Evolutionary conservation across 1,284 basidiomycete species (phyloP), one percentile per base, ranked within the genome.

Genomic region (Coniferiporia sulphurascens): DNA sequence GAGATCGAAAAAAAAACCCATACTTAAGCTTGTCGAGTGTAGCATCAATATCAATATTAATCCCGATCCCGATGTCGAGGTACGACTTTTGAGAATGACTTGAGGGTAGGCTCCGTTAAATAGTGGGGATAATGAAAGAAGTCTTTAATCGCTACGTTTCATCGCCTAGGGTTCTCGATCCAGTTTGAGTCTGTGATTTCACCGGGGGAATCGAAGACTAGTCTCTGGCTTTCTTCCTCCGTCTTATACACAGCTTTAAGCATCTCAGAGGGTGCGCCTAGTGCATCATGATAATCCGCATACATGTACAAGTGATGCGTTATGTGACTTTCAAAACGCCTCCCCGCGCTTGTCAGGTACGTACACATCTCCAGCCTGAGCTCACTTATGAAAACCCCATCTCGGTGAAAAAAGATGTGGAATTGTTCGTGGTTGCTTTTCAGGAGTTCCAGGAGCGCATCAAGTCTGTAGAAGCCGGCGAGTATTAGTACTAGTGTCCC

Each of bases 401-500:
- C 72, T 35, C 83, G 76, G 59, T 86, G 84, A 71, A 85, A 84
- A 67, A 83, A 87, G 27, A 79, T 75, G 65, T 87, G 84, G 74
- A 79, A 79, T 17, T 75, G 75, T 50, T 76, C 72, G 60, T 84
- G 80, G 64, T 88, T 84, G 54, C 84, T 78, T 46, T 78, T 78
- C 54, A 87, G 72, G 0, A 78, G 70, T 48, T 73, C 71, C 19
- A 73, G 70, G 3, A 85, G 70, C 1, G 73, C 69, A 17, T 70
- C n/a, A n/a, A n/a, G n/a, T n/a, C 65, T 17, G 78, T 78, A 0
- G 84, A 81, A n/a, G 76, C 72, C 8, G 73, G 68, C 3, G 76
- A 78, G 17, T n/a, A n/a, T n/a, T n/a, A n/a, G n/a, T n/a, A n/a
- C n/a, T n/a, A n/a, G n/a, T 76, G 71, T 2, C 84, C 85, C 1